Evolutionary conservation across 2,329 filamentous ascomycete genomes (phyloP), one percentile per base, ranked within the genome.

Genomic region (Cryphonectria naterciae): DNA sequence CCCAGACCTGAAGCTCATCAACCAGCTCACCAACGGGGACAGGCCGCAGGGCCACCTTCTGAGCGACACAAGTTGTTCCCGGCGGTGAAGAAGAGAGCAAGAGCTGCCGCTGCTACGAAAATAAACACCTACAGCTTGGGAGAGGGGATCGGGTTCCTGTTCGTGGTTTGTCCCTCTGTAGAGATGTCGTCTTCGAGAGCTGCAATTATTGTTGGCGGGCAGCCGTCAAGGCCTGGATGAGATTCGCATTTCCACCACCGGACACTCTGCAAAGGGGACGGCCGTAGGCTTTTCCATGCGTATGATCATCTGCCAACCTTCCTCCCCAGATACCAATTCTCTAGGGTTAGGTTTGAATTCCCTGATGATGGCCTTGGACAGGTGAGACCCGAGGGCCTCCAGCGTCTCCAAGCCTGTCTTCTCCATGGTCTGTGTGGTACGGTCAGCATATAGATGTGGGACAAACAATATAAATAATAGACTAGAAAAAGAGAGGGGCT

Each of bases 211-310:
- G 35, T n/a, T 28, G 25, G 28, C 39, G 43, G 41, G 28, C 8
- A n/a, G 13, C 63, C 63, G 35, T 56, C 39, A 64, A 28, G 67
- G 35, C 35, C 15, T 63, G 17, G 67, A 54, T 0, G 77, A 76
- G 69, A 79, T 75, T 41, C 79, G 75, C 64, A 91, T 84, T 78
- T 93, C 91, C 7, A 94, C 89, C 5, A 86, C 85, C 0, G 92
- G 91, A 15, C 89, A 90, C 74, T 93, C 92, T 1, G 92, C 92
- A 75, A 92, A 88, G 0, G 89, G 87, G 28, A 94, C 90, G 0
- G 92, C 92, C 17, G 91, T 89, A 2, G 92, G 92, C 81, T 94
- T 94, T 79, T 90, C 89, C 67, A 94, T 81, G 35, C 83, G 82
- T 52, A 94, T 84, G 72, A 84, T 86, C 66, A 94, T 81, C 70